phyloP scores from a whole-genome alignment of 2,329 filamentous ascomycete genomes.

The Monosporascus cannonballus region DNA sequence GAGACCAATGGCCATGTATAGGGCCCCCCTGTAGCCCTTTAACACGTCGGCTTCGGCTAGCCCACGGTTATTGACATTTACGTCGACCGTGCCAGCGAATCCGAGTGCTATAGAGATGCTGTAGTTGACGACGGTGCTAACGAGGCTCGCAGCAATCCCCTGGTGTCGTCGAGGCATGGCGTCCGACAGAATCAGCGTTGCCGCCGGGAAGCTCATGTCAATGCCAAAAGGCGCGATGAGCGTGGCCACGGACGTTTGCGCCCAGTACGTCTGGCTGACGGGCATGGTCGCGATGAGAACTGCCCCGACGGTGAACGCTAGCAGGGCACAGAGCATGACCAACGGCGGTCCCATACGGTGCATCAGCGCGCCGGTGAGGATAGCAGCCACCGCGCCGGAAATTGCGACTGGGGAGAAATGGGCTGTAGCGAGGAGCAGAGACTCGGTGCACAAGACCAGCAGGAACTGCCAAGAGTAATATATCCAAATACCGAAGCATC shows the following conservation, averaged over 20 bases:
- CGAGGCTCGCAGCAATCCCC: conserved; percentile 34
- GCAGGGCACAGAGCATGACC: conserved; percentile 19
- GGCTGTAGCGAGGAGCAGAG: conserved; percentile 27
- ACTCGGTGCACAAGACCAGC: conserved; percentile 30
- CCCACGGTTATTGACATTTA: conserved; percentile 28
- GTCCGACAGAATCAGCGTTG: conserved; percentile 45
- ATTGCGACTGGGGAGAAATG: conserved; percentile 21
- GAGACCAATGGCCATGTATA: conserved; percentile 18
- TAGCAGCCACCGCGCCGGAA: conserved; percentile 24
- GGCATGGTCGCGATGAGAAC: conserved; percentile 28
- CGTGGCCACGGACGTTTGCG: conserved; percentile 41
- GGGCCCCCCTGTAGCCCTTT: conserved; percentile 13
- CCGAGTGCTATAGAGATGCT: conserved; percentile 50
- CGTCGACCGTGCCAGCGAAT: conserved; percentile 48
- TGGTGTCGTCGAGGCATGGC: conserved; percentile 23
- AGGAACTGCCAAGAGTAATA: conserved; percentile 47
- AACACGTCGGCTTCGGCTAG: conserved; percentile 12
- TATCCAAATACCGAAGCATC: conserved; percentile 47
- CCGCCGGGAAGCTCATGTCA: conserved; percentile 51
- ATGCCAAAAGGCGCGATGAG: conserved; percentile 44
- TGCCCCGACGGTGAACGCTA: conserved; percentile 18
- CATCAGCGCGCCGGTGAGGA: conserved; percentile 25
- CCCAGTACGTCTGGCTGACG: conserved; percentile 46
- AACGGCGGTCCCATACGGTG: conserved; percentile 24
- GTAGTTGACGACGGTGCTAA: conserved; percentile 53